These are phyloP conservation scores for Rhizopogon vinicolor DNA, from an alignment of 768 basidiomycete species.

Conservation along the genomic window DNA sequence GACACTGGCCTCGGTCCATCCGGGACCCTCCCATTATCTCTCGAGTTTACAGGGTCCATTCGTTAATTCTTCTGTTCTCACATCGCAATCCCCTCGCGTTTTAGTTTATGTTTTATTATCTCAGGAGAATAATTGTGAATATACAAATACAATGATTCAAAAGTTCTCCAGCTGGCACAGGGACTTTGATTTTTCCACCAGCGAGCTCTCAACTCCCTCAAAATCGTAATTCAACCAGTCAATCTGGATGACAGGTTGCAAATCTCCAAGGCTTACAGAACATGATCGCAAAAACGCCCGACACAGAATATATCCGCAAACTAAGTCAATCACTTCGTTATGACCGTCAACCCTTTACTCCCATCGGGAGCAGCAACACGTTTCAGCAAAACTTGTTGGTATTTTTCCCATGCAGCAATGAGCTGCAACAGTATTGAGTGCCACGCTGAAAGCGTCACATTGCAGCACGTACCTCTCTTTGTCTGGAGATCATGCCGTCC, in stretches of 20 bases:
- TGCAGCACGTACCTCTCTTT: constrained; percentile 60
- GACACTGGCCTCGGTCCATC: no score
- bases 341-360: not conserved
- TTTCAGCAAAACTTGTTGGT: constrained; percentile 69
- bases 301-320: not conserved
- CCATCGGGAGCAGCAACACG: constrained; percentile 20
- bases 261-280: not conserved
- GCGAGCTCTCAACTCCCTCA: no score
- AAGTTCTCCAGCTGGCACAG: no score
- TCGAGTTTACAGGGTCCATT: no score
- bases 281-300: not conserved
- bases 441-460: not conserved
- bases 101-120: no score
- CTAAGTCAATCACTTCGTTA: not conserved
- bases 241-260: not conserved
- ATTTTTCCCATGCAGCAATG: constrained; percentile 75
- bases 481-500: constrained; percentile 80
- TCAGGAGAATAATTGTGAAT: no score
- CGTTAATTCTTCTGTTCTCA: no score
- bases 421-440: constrained; percentile 38
- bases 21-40: no score
- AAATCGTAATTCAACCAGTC: not conserved
- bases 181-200: not conserved
- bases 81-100: no score
- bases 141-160: no score